Evolutionary conservation across 129 eudicot species (phyloP).

Genomic region (Tanacetum coccineum): DNA sequence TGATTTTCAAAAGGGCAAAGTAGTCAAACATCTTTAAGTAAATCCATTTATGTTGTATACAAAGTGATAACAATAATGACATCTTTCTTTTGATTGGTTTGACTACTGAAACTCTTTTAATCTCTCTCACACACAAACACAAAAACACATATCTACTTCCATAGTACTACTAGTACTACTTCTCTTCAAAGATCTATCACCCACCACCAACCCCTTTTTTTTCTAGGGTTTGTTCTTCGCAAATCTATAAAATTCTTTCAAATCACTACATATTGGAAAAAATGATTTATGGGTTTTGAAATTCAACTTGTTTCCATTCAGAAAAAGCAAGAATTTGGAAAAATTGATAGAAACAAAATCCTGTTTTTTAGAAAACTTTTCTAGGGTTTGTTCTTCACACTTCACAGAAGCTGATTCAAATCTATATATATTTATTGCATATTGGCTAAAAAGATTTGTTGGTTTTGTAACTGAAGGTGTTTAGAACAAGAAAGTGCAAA

Average conservation of each 20-base stretch:
- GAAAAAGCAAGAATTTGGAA: too few species aligned
- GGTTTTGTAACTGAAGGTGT: conserved; percentile 20
- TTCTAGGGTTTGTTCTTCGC: too few species aligned
- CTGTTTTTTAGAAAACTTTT: not conserved
- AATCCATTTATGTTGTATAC: conserved; percentile 43
- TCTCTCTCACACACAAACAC: conserved; percentile 22
- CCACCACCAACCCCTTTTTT: not conserved
- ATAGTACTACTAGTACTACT: conserved; percentile 23
- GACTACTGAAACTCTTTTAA: conserved; percentile 48
- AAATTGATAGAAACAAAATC: too few species aligned
- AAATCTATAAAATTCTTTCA: too few species aligned
- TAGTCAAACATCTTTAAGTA: conserved; percentile 14
- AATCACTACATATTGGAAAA: too few species aligned
- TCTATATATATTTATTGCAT: too few species aligned
- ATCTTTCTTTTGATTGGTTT: conserved; percentile 57
- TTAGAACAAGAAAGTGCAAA: conserved; percentile 19
- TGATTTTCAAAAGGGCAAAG: conserved; percentile 21
- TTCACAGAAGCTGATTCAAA: too few species aligned
- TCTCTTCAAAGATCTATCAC: conserved; percentile 33
- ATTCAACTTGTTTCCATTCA: too few species aligned
- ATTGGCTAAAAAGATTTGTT: conserved; percentile 17
- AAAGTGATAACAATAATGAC: conserved; percentile 40
- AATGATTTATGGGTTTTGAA: too few species aligned
- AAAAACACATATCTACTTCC: conserved; percentile 30
- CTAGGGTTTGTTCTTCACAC: conserved; percentile 43